Evolutionary conservation across 768 basidiomycete genomes (phyloP).

Genomic region (Rhodosporidiobolus sp.): DNA sequence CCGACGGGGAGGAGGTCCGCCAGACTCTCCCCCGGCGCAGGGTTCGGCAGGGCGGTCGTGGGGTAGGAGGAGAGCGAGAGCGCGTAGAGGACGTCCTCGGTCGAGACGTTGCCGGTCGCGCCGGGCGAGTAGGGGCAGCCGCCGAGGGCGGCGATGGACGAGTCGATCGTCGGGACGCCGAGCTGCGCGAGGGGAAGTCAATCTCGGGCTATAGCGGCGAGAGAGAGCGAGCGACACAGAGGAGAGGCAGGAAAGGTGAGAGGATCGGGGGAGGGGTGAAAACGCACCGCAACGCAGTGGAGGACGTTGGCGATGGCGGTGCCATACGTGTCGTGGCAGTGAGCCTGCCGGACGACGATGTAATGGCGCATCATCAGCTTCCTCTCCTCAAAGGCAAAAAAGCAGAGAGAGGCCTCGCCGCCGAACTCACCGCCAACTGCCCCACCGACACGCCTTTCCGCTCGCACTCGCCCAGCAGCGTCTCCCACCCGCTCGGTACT

Average conservation of each 20-base stretch:
- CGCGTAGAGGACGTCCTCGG: constrained; percentile 76
- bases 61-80: constrained; percentile 63
- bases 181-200: constrained; percentile 9
- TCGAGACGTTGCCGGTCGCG: constrained; percentile 90
- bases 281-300: constrained; percentile 48
- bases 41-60: constrained; percentile 51
- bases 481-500: constrained; percentile 64
- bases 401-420: not conserved
- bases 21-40: not conserved
- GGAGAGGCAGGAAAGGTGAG: not conserved
- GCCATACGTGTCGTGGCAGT: constrained; percentile 91
- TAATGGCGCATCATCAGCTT: not conserved
- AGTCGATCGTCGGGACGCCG: constrained; percentile 75
- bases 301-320: constrained; percentile 55
- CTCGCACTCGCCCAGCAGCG: constrained; percentile 66
- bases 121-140: constrained; percentile 96
- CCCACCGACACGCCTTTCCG: constrained; percentile 61
- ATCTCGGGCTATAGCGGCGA: too few relatives aligned
- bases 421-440: constrained; percentile 57
- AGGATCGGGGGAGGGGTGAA: not conserved
- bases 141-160: constrained; percentile 82
- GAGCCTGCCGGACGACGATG: constrained; percentile 9
- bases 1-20: not conserved
- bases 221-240: not conserved
- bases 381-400: not conserved